These are phyloP conservation scores for Pyrenochaeta sp. DNA, from an alignment of 2,329 filamentous ascomycete genomes.

Conservation along the genomic window DNA sequence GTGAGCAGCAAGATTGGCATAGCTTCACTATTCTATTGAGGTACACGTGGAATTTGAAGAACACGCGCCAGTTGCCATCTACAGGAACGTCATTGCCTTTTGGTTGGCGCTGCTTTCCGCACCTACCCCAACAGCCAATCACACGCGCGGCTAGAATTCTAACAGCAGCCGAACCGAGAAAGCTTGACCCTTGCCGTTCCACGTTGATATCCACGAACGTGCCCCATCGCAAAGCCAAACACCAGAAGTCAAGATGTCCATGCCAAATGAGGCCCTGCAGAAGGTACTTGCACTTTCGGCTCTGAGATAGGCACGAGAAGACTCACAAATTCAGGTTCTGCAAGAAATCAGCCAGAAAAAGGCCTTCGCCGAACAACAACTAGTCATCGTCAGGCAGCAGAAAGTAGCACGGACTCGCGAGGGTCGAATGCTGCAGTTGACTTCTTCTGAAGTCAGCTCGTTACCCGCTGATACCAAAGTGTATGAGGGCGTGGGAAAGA, in stretches of 20 bases:
- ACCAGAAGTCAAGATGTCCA: constrained; percentile 72
- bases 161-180: constrained; percentile 24
- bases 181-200: constrained; percentile 27
- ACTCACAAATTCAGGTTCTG: constrained; percentile 68
- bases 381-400: constrained; percentile 83
- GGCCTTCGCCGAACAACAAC: constrained; percentile 87
- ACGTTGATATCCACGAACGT: constrained; percentile 6
- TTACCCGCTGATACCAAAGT: constrained; percentile 79
- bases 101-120: constrained; percentile 14
- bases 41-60: too few species aligned
- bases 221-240: constrained; percentile 14
- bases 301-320: neutral
- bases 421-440: constrained; percentile 86
- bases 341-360: constrained; percentile 95
- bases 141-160: constrained; percentile 15
- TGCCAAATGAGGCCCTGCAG: constrained; percentile 90
- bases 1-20: neutral
- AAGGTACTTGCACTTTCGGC: constrained; percentile 69
- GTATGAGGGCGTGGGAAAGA: constrained; percentile 97
- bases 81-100: neutral
- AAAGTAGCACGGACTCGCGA: constrained; percentile 87
- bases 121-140: constrained; percentile 23
- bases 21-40: too few species aligned
- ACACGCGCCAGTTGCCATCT: neutral
- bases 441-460: constrained; percentile 79